These are phyloP conservation scores for Cladophialophora bantiana DNA, from an alignment of 2,329 filamentous ascomycete species.

Conservation along the genomic window DNA sequence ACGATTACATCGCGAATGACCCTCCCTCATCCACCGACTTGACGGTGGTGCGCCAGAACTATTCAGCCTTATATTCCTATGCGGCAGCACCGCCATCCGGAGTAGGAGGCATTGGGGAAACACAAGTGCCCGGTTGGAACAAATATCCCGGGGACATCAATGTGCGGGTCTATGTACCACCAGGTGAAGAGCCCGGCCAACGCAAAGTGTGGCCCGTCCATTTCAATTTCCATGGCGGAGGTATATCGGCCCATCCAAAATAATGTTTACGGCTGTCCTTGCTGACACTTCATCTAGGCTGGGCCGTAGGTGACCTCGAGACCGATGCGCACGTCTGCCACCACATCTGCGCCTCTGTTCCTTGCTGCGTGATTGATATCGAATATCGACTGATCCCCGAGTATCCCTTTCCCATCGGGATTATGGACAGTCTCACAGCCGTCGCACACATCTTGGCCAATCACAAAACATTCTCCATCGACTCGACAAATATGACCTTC, in stretches of 20 bases:
- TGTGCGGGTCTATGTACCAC: slow-evolving; percentile 40
- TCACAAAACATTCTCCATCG: slow-evolving; percentile 40
- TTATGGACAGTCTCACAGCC: slow-evolving; percentile 38
- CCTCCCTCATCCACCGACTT: slow-evolving; percentile 36
- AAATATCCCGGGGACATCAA: slow-evolving; percentile 40
- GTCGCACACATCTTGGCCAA: slow-evolving; percentile 38
- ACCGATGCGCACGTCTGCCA: slow-evolving; percentile 41
- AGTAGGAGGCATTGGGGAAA: slow-evolving; percentile 41
- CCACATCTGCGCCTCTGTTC: slow-evolving; percentile 40
- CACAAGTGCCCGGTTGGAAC: slow-evolving; percentile 38
- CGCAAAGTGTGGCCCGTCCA: slow-evolving; percentile 41
- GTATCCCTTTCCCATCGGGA: slow-evolving; percentile 39
- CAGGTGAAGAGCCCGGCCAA: slow-evolving; percentile 38
- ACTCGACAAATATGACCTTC: slow-evolving; percentile 38
- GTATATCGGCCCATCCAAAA: slow-evolving; percentile 22
- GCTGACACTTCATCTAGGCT: slow-evolving; percentile 30
- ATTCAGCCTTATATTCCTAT: slow-evolving; percentile 38
- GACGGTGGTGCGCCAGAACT: slow-evolving; percentile 39
- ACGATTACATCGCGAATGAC: slow-evolving; percentile 38
- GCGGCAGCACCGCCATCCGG: slow-evolving; percentile 38
- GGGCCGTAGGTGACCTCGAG: slow-evolving; percentile 40
- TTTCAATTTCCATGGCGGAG: slow-evolving; percentile 42
- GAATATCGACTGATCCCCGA: slow-evolving; percentile 41
- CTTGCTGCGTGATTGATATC: slow-evolving; percentile 40
- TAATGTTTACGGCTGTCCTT: background rate